These are phyloP conservation scores for Elymus sibiricus DNA, from an alignment of 176 grass and related monocot species.

Conservation along the genomic window DNA sequence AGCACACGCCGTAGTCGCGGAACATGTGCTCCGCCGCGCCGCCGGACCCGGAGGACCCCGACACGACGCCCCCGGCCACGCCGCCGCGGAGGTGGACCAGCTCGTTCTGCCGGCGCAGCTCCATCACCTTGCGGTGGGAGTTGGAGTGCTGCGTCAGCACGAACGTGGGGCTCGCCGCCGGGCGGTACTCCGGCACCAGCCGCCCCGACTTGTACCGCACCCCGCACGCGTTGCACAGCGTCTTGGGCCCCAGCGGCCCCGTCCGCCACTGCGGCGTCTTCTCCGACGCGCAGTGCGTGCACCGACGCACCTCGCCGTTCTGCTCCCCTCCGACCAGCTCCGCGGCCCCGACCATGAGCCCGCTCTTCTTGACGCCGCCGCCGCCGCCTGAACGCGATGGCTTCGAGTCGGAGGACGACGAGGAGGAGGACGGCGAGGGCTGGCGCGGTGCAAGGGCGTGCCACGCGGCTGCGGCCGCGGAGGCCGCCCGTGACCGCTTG, in stretches of 20 bases:
- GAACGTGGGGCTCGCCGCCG: conserved; percentile 93
- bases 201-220: conserved; percentile 89
- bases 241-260: conserved; percentile 90
- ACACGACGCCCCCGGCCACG: background rate
- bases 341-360: background rate
- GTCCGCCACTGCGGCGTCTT: conserved; percentile 99
- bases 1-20: conserved; percentile 58
- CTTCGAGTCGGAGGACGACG: conserved; percentile 57
- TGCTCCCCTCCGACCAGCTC: background rate
- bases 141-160: conserved; percentile 99
- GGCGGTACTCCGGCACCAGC: conserved; percentile 93
- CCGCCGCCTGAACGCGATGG: background rate
- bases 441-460: conserved; percentile 32
- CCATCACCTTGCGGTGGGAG: conserved; percentile 99
- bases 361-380: background rate
- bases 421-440: conserved; percentile 21
- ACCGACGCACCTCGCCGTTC: conserved; percentile 60
- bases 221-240: conserved; percentile 99
- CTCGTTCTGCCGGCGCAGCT: conserved; percentile 98
- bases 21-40: conserved; percentile 37
- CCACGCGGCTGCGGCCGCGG: conserved; percentile 31
- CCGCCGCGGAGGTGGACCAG: conserved; percentile 56
- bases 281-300: conserved; percentile 98
- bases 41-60: background rate
- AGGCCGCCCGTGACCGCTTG: conserved; percentile 32